phyloP scores from a whole-genome alignment of 2,329 filamentous ascomycete genomes.

The Colletotrichum costaricense region DNA sequence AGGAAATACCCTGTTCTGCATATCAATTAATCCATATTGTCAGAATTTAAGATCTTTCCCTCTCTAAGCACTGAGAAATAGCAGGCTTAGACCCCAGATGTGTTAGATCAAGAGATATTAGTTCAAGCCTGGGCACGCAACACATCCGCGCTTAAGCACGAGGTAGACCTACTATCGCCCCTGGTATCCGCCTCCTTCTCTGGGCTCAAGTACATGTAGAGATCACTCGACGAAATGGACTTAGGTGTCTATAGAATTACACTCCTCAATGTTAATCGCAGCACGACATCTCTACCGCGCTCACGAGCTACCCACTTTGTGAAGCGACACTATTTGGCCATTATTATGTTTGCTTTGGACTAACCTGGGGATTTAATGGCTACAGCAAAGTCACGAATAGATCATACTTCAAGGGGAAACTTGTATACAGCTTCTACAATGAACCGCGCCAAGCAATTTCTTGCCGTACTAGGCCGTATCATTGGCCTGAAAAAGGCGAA shows the following conservation, averaged over 20 bases:
- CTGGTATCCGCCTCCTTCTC: constrained; percentile 5
- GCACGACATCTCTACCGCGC: background rate
- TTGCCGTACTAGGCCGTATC: background rate
- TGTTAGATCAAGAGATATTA: background rate
- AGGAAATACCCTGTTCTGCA: background rate
- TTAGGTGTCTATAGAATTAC: background rate
- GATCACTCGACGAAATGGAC: background rate
- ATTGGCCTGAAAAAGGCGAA: constrained; percentile 8
- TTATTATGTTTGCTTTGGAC: background rate
- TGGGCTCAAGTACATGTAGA: background rate
- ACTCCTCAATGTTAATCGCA: background rate
- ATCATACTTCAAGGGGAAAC: background rate
- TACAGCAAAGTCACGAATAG: background rate
- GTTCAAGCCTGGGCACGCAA: constrained; percentile 15
- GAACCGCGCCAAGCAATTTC: background rate
- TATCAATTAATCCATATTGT: background rate
- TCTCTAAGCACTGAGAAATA: background rate
- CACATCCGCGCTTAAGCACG: background rate
- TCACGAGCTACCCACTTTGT: background rate
- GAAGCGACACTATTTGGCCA: background rate
- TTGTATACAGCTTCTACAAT: background rate
- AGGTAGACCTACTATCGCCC: background rate
- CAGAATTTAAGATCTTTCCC: background rate
- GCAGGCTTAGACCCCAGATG: background rate
- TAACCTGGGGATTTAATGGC: fast-evolving